Evolutionary conservation across 2,329 filamentous ascomycete species (phyloP), one percentile per base, ranked within the genome.

Genomic region (Stemphylium vesicarium): DNA sequence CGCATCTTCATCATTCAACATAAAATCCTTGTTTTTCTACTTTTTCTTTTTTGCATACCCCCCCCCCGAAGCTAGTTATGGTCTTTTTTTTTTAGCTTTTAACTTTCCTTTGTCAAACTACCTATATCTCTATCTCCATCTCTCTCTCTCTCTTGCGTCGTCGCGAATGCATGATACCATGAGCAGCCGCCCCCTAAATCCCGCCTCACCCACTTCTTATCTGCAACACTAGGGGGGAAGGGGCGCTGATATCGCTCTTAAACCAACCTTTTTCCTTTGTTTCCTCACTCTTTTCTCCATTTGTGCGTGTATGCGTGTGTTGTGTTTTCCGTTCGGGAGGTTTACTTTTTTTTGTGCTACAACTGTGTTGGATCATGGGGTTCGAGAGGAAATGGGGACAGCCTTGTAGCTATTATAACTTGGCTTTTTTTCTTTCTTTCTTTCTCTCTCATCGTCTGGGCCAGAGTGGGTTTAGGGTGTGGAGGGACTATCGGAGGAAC

Each of bases 81-180:
- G 26, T 4, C 9, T 41, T 20, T 29, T 9, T 36, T 12, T 38
- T 46, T 46, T 29, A 20, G 15, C 32, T 20, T 11, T 8, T 4
- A 29, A n/a, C 12, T 40, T 26, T 29, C 38, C 15, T 29, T 29
- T 42, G 22, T 36, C 40, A 38, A 20, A 9, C 36, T 15, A 22
- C 36, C 22, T 13, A 15, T 33, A 35, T 18, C 16, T 18, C 42
- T 20, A 24, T 8, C 22, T 24, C 4, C n/a, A 29, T 35, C 32
- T 32, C 22, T 41, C 35, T 41, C 15, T 48, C 36, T 36, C 22
- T 45, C 48, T 45, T 51, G 40, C 48, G 42, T 50, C 48, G 42
- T 50, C 41, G 49, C 44, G 49, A 59, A 56, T 64, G 62, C 60
- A 65, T 63, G 59, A 64, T 62, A 63, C 59, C 59, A 65, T 61